Base-by-base conservation (phyloP, 768 basidiomycete species). In the Hypholoma fasciculare region DNA sequence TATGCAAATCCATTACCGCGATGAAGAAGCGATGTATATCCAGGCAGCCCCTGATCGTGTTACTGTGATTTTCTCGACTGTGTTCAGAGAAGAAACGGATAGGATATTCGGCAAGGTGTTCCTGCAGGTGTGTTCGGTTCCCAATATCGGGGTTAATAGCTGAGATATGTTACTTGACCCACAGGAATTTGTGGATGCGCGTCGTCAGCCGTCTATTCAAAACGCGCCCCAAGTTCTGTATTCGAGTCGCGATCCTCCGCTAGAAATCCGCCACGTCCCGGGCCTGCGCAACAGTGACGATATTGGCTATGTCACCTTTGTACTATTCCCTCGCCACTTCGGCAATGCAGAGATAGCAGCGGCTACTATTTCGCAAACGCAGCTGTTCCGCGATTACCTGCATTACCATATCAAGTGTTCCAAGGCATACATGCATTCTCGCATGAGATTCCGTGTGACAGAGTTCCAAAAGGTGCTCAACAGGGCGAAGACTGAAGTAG, bases 351-450 rank as follows among this genome's bases (percentile, higher is more conserved):
- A 79, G 17, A 78, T 83, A 17, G 90, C 94, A 13, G 78, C 83
- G 2, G 78, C 80, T 39, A 95, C 94, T 13, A 97, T 98, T 70
- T 95, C 94, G 27, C 94, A 94, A 66, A 91, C 98, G 67, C 94
- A 98, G 71, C 79, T 96, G 23, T 98, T 99, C 89, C 86, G 97
- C 56, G 94, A 98, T 73, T 98, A 98, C 69, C 80, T 99, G n/a
- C 97, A 99, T 75, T 98, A 98, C 74, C 96, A 98, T 70, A 97
- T 99, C 82, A 98, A 96, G 68, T 96, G 94, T 71, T 95, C 90
- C 52, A 98, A 98, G 73, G 97, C 96, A 0, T 98, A 99, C 76
- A 96, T 99, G 94, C 96, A 98, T 74, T 96, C 94, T 2, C 82
- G 97, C 46, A 96, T 98, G 94, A 82, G 97, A 59, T 82, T 89